phyloP scores from a whole-genome alignment of 441 rosid species.

The Aleurites moluccanus region DNA sequence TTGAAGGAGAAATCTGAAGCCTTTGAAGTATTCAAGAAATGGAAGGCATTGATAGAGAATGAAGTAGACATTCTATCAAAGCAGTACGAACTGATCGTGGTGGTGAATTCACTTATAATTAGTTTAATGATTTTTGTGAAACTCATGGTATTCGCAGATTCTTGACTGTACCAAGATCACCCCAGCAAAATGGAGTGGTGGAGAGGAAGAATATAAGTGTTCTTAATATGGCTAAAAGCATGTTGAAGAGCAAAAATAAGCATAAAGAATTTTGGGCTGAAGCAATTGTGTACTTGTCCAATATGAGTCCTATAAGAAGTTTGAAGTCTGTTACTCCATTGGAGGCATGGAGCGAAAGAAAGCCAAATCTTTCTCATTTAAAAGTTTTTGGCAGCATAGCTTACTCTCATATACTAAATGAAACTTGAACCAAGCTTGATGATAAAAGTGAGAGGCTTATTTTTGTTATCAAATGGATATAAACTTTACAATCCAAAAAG shows the following conservation, averaged over 20 bases:
- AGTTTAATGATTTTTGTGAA: not conserved
- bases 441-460: not conserved
- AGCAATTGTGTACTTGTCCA: not conserved
- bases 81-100: not conserved
- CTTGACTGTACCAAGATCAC: not conserved
- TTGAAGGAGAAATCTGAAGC: not conserved
- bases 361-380: not conserved
- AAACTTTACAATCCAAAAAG: not conserved
- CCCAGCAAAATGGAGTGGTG: not conserved
- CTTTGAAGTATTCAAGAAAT: not conserved
- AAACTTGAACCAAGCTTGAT: not conserved
- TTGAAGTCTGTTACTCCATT: not conserved
- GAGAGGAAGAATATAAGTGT: not conserved
- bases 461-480: not conserved
- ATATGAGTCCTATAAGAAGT: not conserved
- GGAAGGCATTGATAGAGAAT: not conserved
- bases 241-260: slow-evolving; percentile 11
- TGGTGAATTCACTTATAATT: not conserved
- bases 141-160: not conserved
- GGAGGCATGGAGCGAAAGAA: not conserved
- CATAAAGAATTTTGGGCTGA: not conserved
- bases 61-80: not conserved
- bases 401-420: not conserved
- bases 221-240: not conserved
- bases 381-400: not conserved